Evolutionary conservation across 192 early-diverging fungal genomes (phyloP).

Genomic region (Entomortierella beljakovae): DNA sequence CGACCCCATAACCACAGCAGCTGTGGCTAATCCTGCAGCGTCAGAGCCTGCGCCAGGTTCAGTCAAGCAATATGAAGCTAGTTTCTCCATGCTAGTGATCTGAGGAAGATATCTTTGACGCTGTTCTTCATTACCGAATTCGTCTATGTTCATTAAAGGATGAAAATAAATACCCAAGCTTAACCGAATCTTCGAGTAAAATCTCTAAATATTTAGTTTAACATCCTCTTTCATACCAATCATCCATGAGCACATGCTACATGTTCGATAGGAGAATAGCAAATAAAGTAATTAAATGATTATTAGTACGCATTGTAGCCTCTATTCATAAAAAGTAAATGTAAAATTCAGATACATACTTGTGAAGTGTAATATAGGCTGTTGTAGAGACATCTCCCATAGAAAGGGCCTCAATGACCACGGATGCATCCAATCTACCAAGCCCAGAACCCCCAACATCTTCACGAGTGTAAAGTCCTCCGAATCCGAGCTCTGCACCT

Average conservation of each 20-base stretch:
- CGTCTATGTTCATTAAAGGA: conserved; percentile 5
- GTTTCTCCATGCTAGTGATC: conserved; percentile 77
- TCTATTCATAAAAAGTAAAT: background rate
- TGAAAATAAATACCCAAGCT: background rate
- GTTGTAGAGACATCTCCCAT: conserved; percentile 64
- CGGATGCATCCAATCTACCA: conserved; percentile 58
- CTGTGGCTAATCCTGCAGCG: conserved; percentile 71
- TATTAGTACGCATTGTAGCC: no score
- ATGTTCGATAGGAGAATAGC: no score
- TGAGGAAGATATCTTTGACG: conserved; percentile 76
- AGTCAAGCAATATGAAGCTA: conserved; percentile 92
- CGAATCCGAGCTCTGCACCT: conserved; percentile 69
- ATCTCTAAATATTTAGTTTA: no score
- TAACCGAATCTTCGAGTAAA: no score
- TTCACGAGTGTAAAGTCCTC: conserved; percentile 56
- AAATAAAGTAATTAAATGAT: no score
- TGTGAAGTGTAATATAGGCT: conserved; percentile 71
- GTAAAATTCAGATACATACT: conserved; percentile 19
- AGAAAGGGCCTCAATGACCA: conserved; percentile 67
- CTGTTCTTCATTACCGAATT: conserved; percentile 56
- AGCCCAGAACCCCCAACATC: conserved; percentile 66
- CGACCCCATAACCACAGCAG: conserved; percentile 86
- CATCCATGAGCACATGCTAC: conserved; percentile 68
- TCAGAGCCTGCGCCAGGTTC: conserved; percentile 90
- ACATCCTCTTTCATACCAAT: conserved; percentile 43